Conservation (phyloP, 192 early-diverging fungal genomes). For the Coemansia sp. region DNA sequence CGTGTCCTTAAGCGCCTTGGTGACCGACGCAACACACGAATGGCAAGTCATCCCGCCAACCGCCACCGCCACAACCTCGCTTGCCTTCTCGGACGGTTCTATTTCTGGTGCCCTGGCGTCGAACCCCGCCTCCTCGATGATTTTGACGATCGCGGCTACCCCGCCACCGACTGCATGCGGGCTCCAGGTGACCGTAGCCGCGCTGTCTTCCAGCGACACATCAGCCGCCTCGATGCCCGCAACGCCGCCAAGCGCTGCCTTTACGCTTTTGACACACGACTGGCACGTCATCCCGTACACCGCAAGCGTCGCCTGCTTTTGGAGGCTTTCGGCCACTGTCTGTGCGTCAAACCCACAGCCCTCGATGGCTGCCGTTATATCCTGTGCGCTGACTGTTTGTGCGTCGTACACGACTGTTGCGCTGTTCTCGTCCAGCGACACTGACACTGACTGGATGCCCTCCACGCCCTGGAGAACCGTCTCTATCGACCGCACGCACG, state of each 20-base stretch:
- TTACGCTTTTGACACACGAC: conserved; percentile 57
- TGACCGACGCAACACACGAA: conserved; percentile 76
- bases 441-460: conserved; percentile 60
- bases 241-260: conserved; percentile 41
- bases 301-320: neutral
- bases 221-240: conserved; percentile 55
- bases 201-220: conserved; percentile 57
- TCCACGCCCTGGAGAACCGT: conserved; percentile 45
- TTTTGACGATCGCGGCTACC: conserved; percentile 23
- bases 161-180: conserved; percentile 15
- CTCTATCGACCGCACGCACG: conserved; percentile 77
- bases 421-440: conserved; percentile 59
- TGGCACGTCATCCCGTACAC: neutral
- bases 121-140: conserved; percentile 69
- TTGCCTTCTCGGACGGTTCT: neutral
- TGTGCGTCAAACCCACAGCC: conserved; percentile 63
- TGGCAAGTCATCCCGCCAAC: conserved; percentile 76
- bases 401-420: conserved; percentile 49
- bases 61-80: conserved; percentile 9
- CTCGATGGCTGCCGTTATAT: conserved; percentile 57
- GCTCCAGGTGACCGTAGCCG: conserved; percentile 59
- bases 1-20: conserved; percentile 53
- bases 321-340: conserved; percentile 2
- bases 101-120: conserved; percentile 22
- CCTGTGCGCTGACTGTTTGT: neutral